Evolutionary conservation across 352 stramenopile species (phyloP).

Genomic region (Globisporangium solare): DNA sequence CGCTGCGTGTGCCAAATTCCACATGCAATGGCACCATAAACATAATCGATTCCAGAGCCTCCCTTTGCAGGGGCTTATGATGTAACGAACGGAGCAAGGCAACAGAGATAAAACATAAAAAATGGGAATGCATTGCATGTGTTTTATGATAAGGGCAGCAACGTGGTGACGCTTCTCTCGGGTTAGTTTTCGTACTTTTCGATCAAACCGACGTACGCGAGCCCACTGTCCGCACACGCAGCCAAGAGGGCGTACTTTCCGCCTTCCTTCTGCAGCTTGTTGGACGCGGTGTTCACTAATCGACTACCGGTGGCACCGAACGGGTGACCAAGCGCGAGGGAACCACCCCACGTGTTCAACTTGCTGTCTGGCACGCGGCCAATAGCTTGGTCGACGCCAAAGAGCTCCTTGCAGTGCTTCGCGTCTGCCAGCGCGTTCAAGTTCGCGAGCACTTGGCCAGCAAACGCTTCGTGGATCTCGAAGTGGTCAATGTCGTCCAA

Average conservation of each 20-base stretch:
- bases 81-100: no score
- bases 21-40: background rate
- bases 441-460: conserved; percentile 97
- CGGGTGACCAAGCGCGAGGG: conserved; percentile 94
- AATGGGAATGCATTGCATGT: no score
- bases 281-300: conserved; percentile 96
- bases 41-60: no score
- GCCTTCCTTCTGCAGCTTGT: conserved; percentile 95
- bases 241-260: conserved; percentile 95
- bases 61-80: no score
- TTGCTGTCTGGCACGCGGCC: conserved; percentile 92
- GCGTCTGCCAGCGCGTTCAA: conserved; percentile 93
- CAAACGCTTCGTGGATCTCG: conserved; percentile 99
- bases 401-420: conserved; percentile 94
- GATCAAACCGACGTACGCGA: conserved; percentile 95
- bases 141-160: background rate
- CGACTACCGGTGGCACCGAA: conserved; percentile 96
- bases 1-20: no score
- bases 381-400: conserved; percentile 86
- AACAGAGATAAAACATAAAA: no score
- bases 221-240: conserved; percentile 96
- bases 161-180: conserved; percentile 5
- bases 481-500: conserved; percentile 97
- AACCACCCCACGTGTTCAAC: conserved; percentile 97
- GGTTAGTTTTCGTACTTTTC: conserved; percentile 82